Evolutionary conservation across 208 protist genomes (phyloP).

Genomic region (Crithidia expoeki): DNA sequence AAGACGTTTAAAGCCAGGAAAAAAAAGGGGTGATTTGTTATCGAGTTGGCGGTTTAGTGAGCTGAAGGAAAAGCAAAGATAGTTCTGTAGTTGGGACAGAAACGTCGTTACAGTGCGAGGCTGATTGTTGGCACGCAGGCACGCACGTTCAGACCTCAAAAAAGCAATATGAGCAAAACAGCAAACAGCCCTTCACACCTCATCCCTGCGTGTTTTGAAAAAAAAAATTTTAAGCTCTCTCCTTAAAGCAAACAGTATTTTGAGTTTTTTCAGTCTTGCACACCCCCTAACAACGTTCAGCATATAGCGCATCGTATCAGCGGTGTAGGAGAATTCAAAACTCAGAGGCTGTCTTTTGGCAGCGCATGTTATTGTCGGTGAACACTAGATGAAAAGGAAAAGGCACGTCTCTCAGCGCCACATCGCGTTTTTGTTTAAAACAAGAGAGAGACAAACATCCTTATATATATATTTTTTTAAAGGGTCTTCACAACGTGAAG

Average conservation of each 20-base stretch:
- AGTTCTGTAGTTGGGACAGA: background rate
- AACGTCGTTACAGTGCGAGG: background rate
- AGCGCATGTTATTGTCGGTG: background rate
- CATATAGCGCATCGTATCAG: too few species aligned
- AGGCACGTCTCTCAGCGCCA: too few species aligned
- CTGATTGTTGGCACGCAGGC: background rate
- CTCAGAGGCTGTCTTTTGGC: background rate
- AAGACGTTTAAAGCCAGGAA: background rate
- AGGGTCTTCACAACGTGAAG: background rate
- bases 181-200: background rate
- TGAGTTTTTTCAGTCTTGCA: too few species aligned
- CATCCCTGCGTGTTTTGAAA: too few species aligned
- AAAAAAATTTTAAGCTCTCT: too few species aligned
- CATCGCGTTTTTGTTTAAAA: too few species aligned
- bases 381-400: background rate
- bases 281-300: too few species aligned
- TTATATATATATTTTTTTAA: too few species aligned
- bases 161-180: background rate
- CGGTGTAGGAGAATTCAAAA: too few species aligned
- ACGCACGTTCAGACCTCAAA: background rate
- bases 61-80: background rate
- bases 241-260: too few species aligned
- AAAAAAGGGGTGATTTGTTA: slow-evolving; percentile 3
- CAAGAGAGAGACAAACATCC: too few species aligned
- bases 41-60: background rate